A percentile compares a stretch with the other conserved stretches of the same genome.
These are phyloP conservation scores for Coniochaeta ligniaria DNA, from an alignment of 2,329 filamentous ascomycete species.

Conservation along the genomic window DNA sequence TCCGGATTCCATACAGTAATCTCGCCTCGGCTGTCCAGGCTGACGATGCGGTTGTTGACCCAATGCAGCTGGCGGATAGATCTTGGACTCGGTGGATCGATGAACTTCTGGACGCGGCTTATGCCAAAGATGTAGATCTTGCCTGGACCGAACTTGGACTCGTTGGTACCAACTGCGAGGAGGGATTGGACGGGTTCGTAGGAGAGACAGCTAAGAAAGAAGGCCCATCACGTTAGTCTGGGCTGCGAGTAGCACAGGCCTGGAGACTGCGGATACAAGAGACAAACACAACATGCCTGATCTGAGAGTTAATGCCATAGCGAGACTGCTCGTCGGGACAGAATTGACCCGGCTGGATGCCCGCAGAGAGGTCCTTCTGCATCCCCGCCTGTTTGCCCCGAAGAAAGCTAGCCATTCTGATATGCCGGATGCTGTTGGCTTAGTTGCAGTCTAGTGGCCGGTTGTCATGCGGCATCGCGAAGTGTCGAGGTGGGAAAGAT, in stretches of 20 bases:
- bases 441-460: not conserved
- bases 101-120: conserved; percentile 67
- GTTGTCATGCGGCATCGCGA: not conserved
- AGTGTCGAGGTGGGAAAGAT: not conserved
- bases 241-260: not conserved
- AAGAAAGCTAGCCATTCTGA: conserved; percentile 74
- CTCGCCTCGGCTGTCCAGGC: conserved; percentile 80
- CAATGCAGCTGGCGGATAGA: conserved; percentile 78
- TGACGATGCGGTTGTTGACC: conserved; percentile 77
- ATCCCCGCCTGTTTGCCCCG: conserved; percentile 91
- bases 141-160: conserved; percentile 77
- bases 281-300: conserved; percentile 41
- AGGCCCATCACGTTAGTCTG: conserved; percentile 1
- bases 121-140: conserved; percentile 87
- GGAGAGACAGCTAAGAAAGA: conserved; percentile 59
- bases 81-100: conserved; percentile 62
- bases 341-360: conserved; percentile 71
- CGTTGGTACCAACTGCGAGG: conserved; percentile 82
- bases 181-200: conserved; percentile 94
- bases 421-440: not conserved
- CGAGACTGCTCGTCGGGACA: conserved; percentile 75
- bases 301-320: conserved; percentile 74
- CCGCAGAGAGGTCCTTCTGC: conserved; percentile 80
- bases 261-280: not conserved
- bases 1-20: conserved; percentile 76